Evolutionary conservation across 768 basidiomycete genomes (phyloP), one percentile per base, ranked within the genome.

Genomic region (Mycena belliarum): DNA sequence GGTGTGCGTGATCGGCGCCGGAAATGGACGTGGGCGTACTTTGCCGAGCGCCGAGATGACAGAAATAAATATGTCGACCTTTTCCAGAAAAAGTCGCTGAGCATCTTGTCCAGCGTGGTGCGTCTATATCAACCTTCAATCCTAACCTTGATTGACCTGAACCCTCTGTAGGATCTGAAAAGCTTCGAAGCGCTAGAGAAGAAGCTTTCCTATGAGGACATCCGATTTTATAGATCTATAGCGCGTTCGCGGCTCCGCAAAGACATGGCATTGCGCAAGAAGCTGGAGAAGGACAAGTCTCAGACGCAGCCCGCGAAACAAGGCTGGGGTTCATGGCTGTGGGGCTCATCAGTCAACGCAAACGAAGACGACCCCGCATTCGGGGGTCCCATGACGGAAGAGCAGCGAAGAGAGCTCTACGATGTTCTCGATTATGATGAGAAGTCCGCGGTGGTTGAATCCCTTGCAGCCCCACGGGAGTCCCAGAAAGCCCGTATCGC

Each of bases 161-260:
- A 57, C n/a, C n/a, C n/a, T n/a, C 21, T 26, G n/a, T 37, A 89
- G 87, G 87, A 88, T 55, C 52, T 71, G 35, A 67, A 72, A 61
- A 74, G 67, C 8, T 74, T 95, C 28, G 82, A 86, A 44, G 76
- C 72, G 0, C 74, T 98, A 53, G 97, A 99, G 70, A 76, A 71
- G 63, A 93, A 93, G 69, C 79, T 98, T 26, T 81, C 87, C 0
- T 98, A 98, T 64, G 93, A 96, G 70, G 97, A 98, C 66, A 87
- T 99, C 49, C 88, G 96, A 4, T 97, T 98, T 74, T 99, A 98
- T 75, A 86, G 97, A 29, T 98, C 95, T 4, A 93, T 98, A 59
- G 92, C 94, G 0, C 87, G 92, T 25, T 93, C 93, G 3, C 86
- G 86, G 62, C 78, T 96, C 16, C 86, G 88, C 65, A 94, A 98